phyloP scores from a whole-genome alignment of 495 filamentous ascomycete species.

The Neurospora hispaniola region DNA sequence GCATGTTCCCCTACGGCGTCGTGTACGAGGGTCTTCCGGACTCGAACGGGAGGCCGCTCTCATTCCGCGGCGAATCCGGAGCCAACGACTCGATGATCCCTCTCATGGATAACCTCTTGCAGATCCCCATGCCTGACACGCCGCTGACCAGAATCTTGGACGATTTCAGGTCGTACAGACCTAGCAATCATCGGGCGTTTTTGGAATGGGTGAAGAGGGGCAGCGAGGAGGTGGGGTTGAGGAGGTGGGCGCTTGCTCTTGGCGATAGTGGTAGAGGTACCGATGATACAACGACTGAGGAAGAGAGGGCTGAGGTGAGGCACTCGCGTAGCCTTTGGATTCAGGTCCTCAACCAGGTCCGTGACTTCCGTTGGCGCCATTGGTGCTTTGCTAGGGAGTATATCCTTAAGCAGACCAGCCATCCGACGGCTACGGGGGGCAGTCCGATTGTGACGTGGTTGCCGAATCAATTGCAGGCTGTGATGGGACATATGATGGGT shows the following conservation, averaged over 20 bases:
- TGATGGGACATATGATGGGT: slow-evolving; percentile 63
- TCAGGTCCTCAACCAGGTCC: slow-evolving; percentile 65
- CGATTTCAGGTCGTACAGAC: slow-evolving; percentile 79
- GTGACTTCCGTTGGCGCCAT: slow-evolving; percentile 86
- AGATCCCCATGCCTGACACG: slow-evolving; percentile 71
- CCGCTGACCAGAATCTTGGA: slow-evolving; percentile 74
- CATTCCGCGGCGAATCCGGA: slow-evolving; percentile 78
- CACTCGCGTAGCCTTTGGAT: slow-evolving; percentile 53
- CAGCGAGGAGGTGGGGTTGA: slow-evolving; percentile 45
- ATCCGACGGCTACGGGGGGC: slow-evolving; percentile 83
- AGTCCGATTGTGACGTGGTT: slow-evolving; percentile 90
- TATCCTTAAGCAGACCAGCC: slow-evolving; percentile 69
- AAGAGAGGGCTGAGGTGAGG: slow-evolving; percentile 13
- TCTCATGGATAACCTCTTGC: slow-evolving; percentile 70
- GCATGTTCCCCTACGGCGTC: slow-evolving; percentile 86
- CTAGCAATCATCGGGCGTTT: slow-evolving; percentile 76
- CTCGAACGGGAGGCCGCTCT: slow-evolving; percentile 46
- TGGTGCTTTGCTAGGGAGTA: slow-evolving; percentile 96
- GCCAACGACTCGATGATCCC: slow-evolving; percentile 86
- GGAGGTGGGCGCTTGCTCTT: slow-evolving; percentile 49
- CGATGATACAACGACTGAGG: slow-evolving; percentile 10
- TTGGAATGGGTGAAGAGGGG: slow-evolving; percentile 55
- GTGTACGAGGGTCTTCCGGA: slow-evolving; percentile 78
- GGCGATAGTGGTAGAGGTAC: slow-evolving; percentile 22
- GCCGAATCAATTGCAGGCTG: slow-evolving; percentile 71